Percentiles rank a stretch among this genome's conserved stretches.
Evolutionary conservation across 2,329 filamentous ascomycete genomes (phyloP).

Genomic region (Coleophoma crateriformis): DNA sequence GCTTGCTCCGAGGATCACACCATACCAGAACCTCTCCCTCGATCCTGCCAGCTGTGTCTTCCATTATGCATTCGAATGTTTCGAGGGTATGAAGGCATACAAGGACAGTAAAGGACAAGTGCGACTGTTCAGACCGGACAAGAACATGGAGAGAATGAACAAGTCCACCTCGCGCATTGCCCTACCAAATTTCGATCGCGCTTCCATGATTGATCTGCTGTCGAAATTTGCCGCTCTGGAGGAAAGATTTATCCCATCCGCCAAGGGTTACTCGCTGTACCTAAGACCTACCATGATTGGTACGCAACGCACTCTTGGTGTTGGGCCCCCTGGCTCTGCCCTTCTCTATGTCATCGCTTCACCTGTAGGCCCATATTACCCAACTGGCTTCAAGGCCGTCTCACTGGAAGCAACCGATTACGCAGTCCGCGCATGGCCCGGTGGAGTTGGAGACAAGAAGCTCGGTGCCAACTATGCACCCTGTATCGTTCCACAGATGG

Average conservation of each 20-base stretch:
- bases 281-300: slow-evolving; percentile 95
- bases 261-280: slow-evolving; percentile 89
- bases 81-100: slow-evolving; percentile 99
- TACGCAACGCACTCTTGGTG: slow-evolving; percentile 89
- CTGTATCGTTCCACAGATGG: slow-evolving; percentile 91
- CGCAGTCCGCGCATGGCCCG: slow-evolving; percentile 94
- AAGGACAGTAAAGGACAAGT: slow-evolving; percentile 75
- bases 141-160: slow-evolving; percentile 95
- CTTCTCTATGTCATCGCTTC: slow-evolving; percentile 93
- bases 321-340: slow-evolving; percentile 86
- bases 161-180: slow-evolving; percentile 88
- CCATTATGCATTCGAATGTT: slow-evolving; percentile 97
- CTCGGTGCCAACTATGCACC: slow-evolving; percentile 99
- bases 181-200: slow-evolving; percentile 75
- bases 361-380: slow-evolving; percentile 96
- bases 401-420: slow-evolving; percentile 95
- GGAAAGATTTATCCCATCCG: slow-evolving; percentile 81
- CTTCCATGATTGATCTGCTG: slow-evolving; percentile 75
- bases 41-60: slow-evolving; percentile 96
- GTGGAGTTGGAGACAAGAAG: slow-evolving; percentile 97
- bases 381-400: slow-evolving; percentile 95
- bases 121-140: slow-evolving; percentile 87
- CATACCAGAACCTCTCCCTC: slow-evolving; percentile 95
- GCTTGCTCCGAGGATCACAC: slow-evolving; percentile 75
- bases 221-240: slow-evolving; percentile 75